phyloP scores from a whole-genome alignment of 148 eudicot genomes.

The Chenopodium quinoa region DNA sequence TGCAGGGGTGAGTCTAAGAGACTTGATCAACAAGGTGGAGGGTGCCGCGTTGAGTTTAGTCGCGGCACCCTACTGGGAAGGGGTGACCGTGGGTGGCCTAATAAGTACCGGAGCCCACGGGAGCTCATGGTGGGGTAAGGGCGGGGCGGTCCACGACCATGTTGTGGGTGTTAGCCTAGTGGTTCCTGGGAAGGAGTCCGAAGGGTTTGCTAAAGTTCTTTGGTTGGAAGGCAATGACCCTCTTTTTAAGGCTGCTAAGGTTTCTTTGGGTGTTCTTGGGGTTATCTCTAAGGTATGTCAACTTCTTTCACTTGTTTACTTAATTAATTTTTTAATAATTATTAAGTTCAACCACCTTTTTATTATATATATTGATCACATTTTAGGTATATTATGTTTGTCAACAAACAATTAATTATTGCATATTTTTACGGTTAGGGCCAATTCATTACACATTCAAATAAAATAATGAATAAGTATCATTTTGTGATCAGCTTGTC shows the following conservation, averaged over 20 bases:
- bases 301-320: neutral
- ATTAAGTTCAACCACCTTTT: neutral
- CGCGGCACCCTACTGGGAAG: conserved; percentile 89
- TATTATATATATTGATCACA: no score
- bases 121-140: conserved; percentile 89
- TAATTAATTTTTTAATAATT: no score
- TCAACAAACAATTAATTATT: no score
- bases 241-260: conserved; percentile 55
- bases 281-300: conserved; percentile 69
- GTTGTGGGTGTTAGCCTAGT: conserved; percentile 56
- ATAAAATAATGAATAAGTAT: no score
- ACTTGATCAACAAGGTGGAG: conserved; percentile 50
- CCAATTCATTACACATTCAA: no score
- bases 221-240: conserved; percentile 37
- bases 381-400: no score
- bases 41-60: conserved; percentile 55
- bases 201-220: conserved; percentile 66
- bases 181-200: conserved; percentile 37
- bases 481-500: no score
- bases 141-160: conserved; percentile 82
- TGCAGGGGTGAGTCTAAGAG: conserved; percentile 61
- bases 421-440: no score
- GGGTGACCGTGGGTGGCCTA: conserved; percentile 63
- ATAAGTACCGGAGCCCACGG: conserved; percentile 76
- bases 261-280: conserved; percentile 80